phyloP scores from a whole-genome alignment of 495 filamentous ascomycete genomes.

The Symbiotaphrina buchneri region DNA sequence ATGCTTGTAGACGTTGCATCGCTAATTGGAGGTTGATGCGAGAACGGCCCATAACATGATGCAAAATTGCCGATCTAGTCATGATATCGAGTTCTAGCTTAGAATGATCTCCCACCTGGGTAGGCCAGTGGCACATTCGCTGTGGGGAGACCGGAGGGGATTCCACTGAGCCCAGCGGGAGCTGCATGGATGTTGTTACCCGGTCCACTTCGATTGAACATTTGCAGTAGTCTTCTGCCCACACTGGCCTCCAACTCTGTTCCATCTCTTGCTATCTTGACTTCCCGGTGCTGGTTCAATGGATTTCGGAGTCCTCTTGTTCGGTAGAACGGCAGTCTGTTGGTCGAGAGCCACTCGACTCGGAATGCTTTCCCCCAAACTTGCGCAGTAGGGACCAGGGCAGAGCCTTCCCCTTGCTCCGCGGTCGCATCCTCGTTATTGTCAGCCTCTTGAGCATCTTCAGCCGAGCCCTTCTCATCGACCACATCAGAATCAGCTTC shows the following conservation, averaged over 20 bases:
- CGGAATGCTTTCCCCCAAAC: constrained; percentile 84
- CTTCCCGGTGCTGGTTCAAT: constrained; percentile 90
- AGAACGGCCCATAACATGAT: too few relatives aligned
- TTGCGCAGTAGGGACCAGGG: constrained; percentile 20
- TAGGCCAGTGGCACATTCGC: too few relatives aligned
- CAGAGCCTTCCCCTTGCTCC: constrained; percentile 14
- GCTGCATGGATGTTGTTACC: too few relatives aligned
- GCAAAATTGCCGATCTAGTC: too few relatives aligned
- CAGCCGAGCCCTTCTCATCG: constrained; percentile 6
- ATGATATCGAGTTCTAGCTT: too few relatives aligned
- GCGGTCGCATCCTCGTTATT: constrained; percentile 10
- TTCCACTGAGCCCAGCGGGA: too few relatives aligned
- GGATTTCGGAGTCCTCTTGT: constrained; percentile 80
- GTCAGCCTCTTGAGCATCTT: constrained; percentile 17
- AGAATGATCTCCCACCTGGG: too few relatives aligned
- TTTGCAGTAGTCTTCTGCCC: constrained; percentile 50
- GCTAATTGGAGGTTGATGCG: too few relatives aligned
- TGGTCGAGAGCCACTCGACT: constrained; percentile 79
- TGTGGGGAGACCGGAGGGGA: too few relatives aligned
- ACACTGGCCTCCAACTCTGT: constrained; percentile 79
- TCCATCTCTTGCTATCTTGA: constrained; percentile 91
- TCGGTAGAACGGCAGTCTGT: constrained; percentile 72
- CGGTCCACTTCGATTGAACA: constrained; percentile 50
- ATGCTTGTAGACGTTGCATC: too few relatives aligned
- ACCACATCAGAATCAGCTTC: constrained; percentile 37